phyloP scores from a whole-genome alignment of 352 stramenopile genomes.

The Blastocystis sp. region DNA sequence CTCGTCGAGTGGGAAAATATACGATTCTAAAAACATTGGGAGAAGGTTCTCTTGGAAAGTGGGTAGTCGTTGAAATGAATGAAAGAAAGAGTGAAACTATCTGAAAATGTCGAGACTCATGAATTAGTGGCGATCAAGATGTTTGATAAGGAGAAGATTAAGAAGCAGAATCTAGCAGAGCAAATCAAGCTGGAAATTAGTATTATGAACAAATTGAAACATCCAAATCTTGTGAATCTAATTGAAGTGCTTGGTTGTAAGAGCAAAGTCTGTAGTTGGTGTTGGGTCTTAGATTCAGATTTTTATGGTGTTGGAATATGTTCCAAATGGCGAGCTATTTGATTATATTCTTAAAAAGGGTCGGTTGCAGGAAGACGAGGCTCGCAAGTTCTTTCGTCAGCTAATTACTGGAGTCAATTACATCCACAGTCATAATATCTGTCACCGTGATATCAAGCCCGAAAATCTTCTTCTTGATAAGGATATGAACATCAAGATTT shows the following conservation, averaged over 20 bases:
- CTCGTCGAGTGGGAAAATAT: conserved; percentile 80
- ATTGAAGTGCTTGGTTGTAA: conserved; percentile 69
- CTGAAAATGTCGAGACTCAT: conserved; percentile 85
- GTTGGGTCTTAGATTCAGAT: conserved; percentile 79
- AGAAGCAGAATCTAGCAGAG: conserved; percentile 92
- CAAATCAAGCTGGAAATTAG: conserved; percentile 97
- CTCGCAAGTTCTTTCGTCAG: conserved; percentile 94
- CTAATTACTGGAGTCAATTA: conserved; percentile 90
- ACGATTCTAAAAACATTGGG: conserved; percentile 88
- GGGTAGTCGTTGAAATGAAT: background rate
- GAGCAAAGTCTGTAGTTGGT: conserved; percentile 17
- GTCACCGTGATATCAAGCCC: conserved; percentile 84
- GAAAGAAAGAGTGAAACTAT: conserved; percentile 78
- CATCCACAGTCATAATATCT: conserved; percentile 91
- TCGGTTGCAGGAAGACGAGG: conserved; percentile 86
- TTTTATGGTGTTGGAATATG: conserved; percentile 75
- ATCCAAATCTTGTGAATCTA: conserved; percentile 75
- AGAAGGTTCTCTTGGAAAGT: conserved; percentile 90
- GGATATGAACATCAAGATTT: conserved; percentile 93
- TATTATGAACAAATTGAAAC: conserved; percentile 90
- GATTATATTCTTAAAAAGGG: conserved; percentile 90
- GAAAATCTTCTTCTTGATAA: conserved; percentile 90
- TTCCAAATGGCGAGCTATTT: conserved; percentile 79
- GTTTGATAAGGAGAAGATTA: conserved; percentile 93
- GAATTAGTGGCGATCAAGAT: conserved; percentile 92